phyloP scores from a whole-genome alignment of 306 rosid genomes.

The Lathyrus aphaca region DNA sequence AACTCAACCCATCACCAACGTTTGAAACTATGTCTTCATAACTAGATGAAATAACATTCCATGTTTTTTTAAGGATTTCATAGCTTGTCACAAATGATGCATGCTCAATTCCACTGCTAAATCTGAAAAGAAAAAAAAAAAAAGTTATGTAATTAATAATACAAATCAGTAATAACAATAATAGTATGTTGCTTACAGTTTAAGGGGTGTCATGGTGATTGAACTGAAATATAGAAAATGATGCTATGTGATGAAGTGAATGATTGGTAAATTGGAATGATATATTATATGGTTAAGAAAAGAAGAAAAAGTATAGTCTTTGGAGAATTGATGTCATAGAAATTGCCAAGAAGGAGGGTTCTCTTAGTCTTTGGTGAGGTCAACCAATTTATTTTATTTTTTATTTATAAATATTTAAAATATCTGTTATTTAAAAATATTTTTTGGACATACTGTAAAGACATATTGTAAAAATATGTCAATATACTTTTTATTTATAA shows the following conservation, averaged over 20 bases:
- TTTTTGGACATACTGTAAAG: too few relatives aligned
- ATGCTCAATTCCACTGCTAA: slow-evolving; percentile 57
- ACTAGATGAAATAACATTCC: slow-evolving; percentile 29
- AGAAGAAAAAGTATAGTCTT: neutral
- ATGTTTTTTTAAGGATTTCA: slow-evolving; percentile 38
- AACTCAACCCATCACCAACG: slow-evolving; percentile 11
- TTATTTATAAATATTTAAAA: too few relatives aligned
- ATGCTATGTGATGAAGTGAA: neutral
- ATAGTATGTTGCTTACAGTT: neutral
- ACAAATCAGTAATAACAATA: neutral
- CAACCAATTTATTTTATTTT: neutral
- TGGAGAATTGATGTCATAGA: neutral
- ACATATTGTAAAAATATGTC: too few relatives aligned
- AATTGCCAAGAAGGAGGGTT: neutral
- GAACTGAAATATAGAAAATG: neutral
- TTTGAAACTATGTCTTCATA: neutral
- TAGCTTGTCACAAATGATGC: slow-evolving; percentile 45
- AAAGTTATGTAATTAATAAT: neutral
- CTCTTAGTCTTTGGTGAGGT: neutral
- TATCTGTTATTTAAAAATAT: too few relatives aligned
- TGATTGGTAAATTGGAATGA: neutral
- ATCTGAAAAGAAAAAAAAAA: slow-evolving; percentile 42
- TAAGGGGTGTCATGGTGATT: slow-evolving; percentile 5
- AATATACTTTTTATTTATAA: too few relatives aligned
- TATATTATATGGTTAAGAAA: neutral